A percentile compares a stretch with the other conserved stretches of the same genome.
Evolutionary conservation across 345 rosid genomes (phyloP).

Genomic region (Iberis pinnata): DNA sequence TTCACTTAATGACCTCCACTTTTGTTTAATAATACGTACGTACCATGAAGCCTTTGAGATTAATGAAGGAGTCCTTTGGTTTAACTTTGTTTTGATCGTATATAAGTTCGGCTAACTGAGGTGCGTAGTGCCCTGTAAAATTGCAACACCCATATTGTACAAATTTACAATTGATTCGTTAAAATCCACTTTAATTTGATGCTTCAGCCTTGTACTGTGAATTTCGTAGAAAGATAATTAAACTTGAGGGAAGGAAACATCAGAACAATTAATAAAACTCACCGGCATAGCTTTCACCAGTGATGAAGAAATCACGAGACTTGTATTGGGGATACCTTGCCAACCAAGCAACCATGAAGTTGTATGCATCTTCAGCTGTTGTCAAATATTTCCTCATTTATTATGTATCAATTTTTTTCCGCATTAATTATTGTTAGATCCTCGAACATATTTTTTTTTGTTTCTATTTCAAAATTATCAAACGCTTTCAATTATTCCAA

Average conservation of each 20-base stretch:
- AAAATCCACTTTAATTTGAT: neutral
- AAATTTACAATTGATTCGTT: neutral
- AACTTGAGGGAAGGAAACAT: neutral
- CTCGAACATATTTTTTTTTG: neutral
- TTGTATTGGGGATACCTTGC: constrained; percentile 30
- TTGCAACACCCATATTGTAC: constrained; percentile 12
- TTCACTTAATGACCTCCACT: no score
- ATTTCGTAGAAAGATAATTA: neutral
- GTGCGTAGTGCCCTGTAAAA: constrained; percentile 51
- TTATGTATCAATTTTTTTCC: no score
- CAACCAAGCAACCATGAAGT: constrained; percentile 31
- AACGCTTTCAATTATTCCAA: no score
- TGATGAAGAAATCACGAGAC: constrained; percentile 32
- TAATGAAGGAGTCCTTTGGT: constrained; percentile 30
- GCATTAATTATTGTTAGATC: no score
- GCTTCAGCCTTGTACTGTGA: neutral
- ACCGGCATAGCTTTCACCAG: constrained; percentile 37
- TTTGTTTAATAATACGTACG: no score
- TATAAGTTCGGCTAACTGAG: constrained; percentile 57
- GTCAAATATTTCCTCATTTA: neutral
- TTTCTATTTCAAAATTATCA: no score
- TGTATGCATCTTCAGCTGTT: constrained; percentile 35
- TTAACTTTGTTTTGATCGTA: constrained; percentile 41
- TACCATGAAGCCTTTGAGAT: constrained; percentile 42
- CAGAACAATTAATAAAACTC: constrained; percentile 15